Evolutionary conservation across 75 land plant genomes (phyloP).

Genomic region (Cunninghamia lanceolata): DNA sequence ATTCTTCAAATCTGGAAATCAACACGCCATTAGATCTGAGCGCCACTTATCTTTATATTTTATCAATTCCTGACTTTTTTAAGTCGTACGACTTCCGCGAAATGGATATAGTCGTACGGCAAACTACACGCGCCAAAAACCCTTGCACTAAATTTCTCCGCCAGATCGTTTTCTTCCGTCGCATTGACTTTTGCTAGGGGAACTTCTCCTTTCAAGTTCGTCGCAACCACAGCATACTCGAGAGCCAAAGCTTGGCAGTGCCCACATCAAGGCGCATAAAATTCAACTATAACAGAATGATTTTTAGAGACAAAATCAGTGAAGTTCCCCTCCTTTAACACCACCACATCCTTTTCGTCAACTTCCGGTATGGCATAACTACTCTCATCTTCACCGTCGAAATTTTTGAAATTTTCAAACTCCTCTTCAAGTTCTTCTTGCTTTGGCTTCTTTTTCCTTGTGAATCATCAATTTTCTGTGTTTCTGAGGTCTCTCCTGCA

Average conservation of each 20-base stretch:
- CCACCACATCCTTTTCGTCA: too few relatives aligned
- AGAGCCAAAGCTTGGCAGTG: slow-evolving; percentile 88
- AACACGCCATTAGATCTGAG: too few relatives aligned
- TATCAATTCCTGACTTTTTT: too few relatives aligned
- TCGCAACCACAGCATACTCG: slow-evolving; percentile 93
- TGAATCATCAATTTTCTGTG: too few relatives aligned
- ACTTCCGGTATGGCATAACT: slow-evolving; percentile 15
- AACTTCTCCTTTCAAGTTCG: slow-evolving; percentile 60
- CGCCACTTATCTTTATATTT: too few relatives aligned
- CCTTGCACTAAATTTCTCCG: slow-evolving; percentile 68
- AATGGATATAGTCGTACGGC: too few relatives aligned
- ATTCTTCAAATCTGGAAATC: too few relatives aligned
- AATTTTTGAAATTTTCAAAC: slow-evolving; percentile 9
- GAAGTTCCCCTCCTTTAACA: too few relatives aligned
- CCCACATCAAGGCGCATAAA: slow-evolving; percentile 98
- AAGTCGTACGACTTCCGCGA: too few relatives aligned
- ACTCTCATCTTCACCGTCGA: slow-evolving; percentile 16
- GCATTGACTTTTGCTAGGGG: slow-evolving; percentile 89
- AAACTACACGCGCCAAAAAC: too few relatives aligned
- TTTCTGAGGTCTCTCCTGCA: too few relatives aligned
- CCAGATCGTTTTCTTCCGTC: slow-evolving; percentile 69
- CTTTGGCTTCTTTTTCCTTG: too few relatives aligned
- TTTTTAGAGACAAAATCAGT: slow-evolving; percentile 48
- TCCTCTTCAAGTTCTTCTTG: slow-evolving; percentile 23
- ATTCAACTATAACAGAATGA: slow-evolving; percentile 83